Base-by-base conservation (phyloP, 2,329 filamentous ascomycete genomes). In the Fusarium citri region DNA sequence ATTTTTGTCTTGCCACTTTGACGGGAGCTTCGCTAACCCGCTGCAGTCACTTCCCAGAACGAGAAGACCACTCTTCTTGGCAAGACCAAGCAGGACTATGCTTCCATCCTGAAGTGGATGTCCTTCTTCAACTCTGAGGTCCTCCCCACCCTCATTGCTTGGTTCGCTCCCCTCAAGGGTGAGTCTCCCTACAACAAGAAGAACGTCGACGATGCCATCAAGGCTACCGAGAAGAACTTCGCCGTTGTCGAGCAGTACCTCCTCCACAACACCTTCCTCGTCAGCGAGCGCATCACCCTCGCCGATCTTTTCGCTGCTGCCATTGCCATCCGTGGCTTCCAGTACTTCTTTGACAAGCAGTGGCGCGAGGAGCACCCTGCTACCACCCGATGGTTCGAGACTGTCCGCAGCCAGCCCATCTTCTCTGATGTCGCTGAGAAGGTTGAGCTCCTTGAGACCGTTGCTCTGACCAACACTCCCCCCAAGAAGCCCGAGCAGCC, bases 1-100 rank as follows among this genome's bases (percentile, higher is more conserved):
- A 66, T 58, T 48, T 71, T 68, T 73, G 75, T 79, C 74, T 77
- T 64, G 56, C 31, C 72, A 75, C 30, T 59, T 65, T 66, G 53
- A 78, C 74, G 56, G 48, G 28, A 45, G 42, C 58, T 67, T 71
- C 42, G 73, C 79, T 83, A 76, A 83, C 77, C 64, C 66, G 68
- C 80, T 31, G 68, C 47, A 98, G 96, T 99, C 82, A 94, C 96
- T 78, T 98, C 96, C 77, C 96, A 99, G 87, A 99, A 99, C 84
- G 96, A 98, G 91, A 98, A 98, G 92, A 99, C 96, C 78, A 97
- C 94, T 76, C 94, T 99, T 74, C 91, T 99, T 78, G 96, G 96
- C 81, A 98, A 98, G 92, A 99, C 94, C 86, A 99, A 99, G 92
- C 95, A 99, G 88, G 96, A 99, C 82, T 95, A 98, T 84, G 96